Evolutionary conservation across 495 filamentous ascomycete species (phyloP).

Genomic region (Penicillium cinerascens): DNA sequence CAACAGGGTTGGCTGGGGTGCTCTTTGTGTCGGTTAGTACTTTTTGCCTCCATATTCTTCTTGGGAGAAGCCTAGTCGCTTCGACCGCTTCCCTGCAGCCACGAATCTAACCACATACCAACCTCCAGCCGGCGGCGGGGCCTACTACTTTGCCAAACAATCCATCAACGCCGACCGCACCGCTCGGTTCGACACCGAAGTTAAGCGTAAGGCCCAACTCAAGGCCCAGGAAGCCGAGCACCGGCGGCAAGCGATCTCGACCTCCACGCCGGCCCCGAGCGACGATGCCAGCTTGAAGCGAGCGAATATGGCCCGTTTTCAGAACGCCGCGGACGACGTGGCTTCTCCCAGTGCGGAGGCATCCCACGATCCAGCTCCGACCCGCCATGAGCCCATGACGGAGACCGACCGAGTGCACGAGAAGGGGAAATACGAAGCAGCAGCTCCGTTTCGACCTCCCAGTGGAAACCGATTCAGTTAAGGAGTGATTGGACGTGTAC

Average conservation of each 20-base stretch:
- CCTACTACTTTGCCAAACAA: slow-evolving; percentile 95
- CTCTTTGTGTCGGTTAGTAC: slow-evolving; percentile 69
- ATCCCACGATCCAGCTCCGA: slow-evolving; percentile 79
- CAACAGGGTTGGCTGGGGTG: slow-evolving; percentile 80
- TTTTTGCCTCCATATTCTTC: background rate
- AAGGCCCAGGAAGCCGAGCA: slow-evolving; percentile 56
- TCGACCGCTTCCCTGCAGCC: background rate
- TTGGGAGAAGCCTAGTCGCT: background rate
- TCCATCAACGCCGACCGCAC: slow-evolving; percentile 87
- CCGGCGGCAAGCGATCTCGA: slow-evolving; percentile 27
- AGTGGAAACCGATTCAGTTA: slow-evolving; percentile 83
- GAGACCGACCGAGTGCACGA: slow-evolving; percentile 66
- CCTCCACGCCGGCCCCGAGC: slow-evolving; percentile 19
- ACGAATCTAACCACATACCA: background rate
- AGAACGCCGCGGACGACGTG: slow-evolving; percentile 50
- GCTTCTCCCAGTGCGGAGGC: slow-evolving; percentile 78
- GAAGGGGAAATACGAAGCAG: slow-evolving; percentile 88
- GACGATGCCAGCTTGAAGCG: slow-evolving; percentile 31
- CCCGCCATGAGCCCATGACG: slow-evolving; percentile 73
- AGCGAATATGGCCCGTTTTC: slow-evolving; percentile 33
- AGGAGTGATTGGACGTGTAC: slow-evolving; percentile 16
- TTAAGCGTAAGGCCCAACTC: slow-evolving; percentile 59
- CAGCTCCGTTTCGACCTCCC: slow-evolving; percentile 64
- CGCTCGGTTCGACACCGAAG: slow-evolving; percentile 63
- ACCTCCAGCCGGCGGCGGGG: slow-evolving; percentile 71